A percentile compares a stretch with the other conserved stretches of the same genome.
Evolutionary conservation across 192 early-diverging fungal genomes (phyloP).

Genomic region (Spizellomyces sp.): DNA sequence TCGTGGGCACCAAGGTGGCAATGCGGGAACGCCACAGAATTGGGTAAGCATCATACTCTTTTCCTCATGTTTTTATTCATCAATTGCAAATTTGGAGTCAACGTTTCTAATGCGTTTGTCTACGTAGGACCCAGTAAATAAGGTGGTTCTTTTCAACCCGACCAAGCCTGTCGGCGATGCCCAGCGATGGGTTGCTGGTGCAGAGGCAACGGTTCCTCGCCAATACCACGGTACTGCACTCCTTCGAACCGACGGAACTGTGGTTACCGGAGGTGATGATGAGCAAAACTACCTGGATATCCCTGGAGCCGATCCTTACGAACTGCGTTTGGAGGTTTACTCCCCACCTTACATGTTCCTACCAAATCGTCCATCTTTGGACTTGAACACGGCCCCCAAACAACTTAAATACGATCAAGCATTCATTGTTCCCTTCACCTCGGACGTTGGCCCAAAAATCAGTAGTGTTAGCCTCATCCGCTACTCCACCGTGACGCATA

Average conservation of each 20-base stretch:
- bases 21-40: constrained; percentile 17
- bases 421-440: constrained; percentile 21
- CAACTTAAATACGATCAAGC: constrained; percentile 25
- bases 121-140: constrained; percentile 35
- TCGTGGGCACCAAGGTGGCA: constrained; percentile 4
- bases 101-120: too few relatives aligned
- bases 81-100: too few relatives aligned
- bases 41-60: too few relatives aligned
- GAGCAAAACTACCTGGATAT: constrained; percentile 45
- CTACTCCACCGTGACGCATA: constrained; percentile 44
- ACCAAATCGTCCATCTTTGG: constrained; percentile 26
- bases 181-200: constrained; percentile 12
- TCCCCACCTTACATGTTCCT: constrained; percentile 21
- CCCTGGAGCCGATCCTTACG: constrained; percentile 14
- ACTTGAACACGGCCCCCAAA: constrained; percentile 13
- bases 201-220: constrained; percentile 1
- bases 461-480: constrained; percentile 32
- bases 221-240: constrained; percentile 34
- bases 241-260: constrained; percentile 32
- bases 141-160: constrained; percentile 39
- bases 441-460: constrained; percentile 15
- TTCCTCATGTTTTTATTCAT: too few relatives aligned
- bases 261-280: constrained; percentile 45
- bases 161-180: constrained; percentile 7
- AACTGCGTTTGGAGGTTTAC: constrained; percentile 11